Conservation (phyloP, 139 green algal species). For the Coelastrella sp. region DNA sequence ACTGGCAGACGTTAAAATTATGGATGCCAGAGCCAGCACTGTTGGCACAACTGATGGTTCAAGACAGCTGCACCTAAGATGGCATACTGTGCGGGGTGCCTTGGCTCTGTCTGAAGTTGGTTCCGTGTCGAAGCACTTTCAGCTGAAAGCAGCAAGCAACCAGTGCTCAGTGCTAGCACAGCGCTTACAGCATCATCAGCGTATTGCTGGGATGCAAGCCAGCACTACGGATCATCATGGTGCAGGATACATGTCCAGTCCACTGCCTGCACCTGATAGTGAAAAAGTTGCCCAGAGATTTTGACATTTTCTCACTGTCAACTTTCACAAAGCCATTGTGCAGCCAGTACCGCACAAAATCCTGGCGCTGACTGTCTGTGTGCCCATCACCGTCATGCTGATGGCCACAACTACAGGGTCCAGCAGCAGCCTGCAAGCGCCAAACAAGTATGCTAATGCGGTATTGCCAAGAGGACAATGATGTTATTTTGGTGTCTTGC, state of each 20-base stretch:
- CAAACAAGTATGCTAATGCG: background rate
- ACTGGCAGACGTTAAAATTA: background rate
- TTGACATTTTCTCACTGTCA: conserved; percentile 98
- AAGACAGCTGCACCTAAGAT: background rate
- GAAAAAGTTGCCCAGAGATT: conserved; percentile 99
- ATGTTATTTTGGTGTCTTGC: background rate
- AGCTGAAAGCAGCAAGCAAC: no score
- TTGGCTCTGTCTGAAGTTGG: no score
- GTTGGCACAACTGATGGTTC: background rate
- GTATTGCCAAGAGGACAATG: background rate
- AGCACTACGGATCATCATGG: no score
- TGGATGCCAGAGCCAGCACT: background rate
- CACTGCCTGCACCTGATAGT: conserved; percentile 76
- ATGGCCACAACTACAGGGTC: conserved; percentile 30
- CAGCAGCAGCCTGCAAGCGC: conserved; percentile 18
- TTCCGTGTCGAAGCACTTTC: no score
- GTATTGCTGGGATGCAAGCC: no score
- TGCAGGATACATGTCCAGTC: background rate
- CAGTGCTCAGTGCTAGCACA: no score
- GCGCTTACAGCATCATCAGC: no score
- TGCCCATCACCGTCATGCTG: background rate
- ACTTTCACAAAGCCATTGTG: conserved; percentile 98
- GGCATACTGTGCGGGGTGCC: no score
- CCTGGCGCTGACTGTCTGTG: background rate
- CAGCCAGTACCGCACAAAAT: conserved; percentile 94